phyloP scores from a whole-genome alignment of 306 rosid genomes.

The Rosa persica region DNA sequence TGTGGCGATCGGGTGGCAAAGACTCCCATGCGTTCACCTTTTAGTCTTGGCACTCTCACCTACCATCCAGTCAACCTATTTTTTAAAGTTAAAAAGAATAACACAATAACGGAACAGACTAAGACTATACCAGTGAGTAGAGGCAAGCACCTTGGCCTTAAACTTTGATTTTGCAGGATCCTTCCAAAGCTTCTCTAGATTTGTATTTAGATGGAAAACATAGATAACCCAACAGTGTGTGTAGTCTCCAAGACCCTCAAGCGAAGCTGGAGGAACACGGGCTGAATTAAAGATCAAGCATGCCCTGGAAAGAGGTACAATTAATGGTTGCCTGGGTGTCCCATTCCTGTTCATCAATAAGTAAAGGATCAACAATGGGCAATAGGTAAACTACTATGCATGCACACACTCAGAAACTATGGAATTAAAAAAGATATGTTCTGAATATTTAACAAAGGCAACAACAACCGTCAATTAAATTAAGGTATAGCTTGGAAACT shows the following conservation, averaged over 20 bases:
- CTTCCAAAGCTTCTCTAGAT: slow-evolving; percentile 89
- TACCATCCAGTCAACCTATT: slow-evolving; percentile 50
- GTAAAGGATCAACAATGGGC: slow-evolving; percentile 16
- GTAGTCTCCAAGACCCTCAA: slow-evolving; percentile 83
- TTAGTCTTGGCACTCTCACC: slow-evolving; percentile 91
- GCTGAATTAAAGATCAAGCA: slow-evolving; percentile 63
- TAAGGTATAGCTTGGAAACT: background rate
- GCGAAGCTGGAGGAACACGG: slow-evolving; percentile 85
- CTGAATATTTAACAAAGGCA: background rate
- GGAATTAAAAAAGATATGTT: background rate
- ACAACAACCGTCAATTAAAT: background rate
- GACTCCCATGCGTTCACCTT: slow-evolving; percentile 84
- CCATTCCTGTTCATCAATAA: slow-evolving; percentile 67
- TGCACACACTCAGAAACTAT: background rate
- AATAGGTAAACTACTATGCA: slow-evolving; percentile 12
- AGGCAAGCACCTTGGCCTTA: slow-evolving; percentile 81
- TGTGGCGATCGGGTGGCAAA: slow-evolving; percentile 96
- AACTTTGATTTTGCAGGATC: slow-evolving; percentile 72
- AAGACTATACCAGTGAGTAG: slow-evolving; percentile 19
- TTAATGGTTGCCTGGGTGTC: slow-evolving; percentile 91
- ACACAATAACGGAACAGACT: slow-evolving; percentile 17
- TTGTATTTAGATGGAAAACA: slow-evolving; percentile 87
- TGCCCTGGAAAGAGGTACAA: slow-evolving; percentile 95
- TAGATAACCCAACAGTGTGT: slow-evolving; percentile 93
- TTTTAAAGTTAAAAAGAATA: slow-evolving; percentile 26